Base-by-base conservation (phyloP, 2,329 filamentous ascomycete species). In the Clarireedia paspali region DNA sequence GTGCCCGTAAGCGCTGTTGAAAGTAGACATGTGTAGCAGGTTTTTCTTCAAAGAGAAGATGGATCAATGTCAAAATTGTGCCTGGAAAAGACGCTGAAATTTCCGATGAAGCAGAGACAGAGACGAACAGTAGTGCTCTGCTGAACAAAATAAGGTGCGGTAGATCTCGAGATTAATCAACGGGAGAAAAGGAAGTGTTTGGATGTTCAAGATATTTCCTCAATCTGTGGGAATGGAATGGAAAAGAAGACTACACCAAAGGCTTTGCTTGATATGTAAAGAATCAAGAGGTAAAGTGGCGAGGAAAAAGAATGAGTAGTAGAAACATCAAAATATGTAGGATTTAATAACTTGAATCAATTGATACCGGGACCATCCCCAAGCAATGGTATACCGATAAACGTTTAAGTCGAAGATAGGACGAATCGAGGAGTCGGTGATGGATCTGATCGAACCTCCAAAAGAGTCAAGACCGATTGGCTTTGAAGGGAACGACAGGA, bases 11-110 rank as follows among this genome's bases (percentile, higher is more conserved):
- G 44, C 27, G 26, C 36, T 44, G 36, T 48, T 57, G 20, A 57
- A 57, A 12, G 50, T 38, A 6, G 54, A 55, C 59, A 63, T 59
- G 10, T 50, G 52, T n/a, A 36, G 34, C 27, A 20, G 12, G 36
- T 20, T 12, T 50, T 23, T 34, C 27, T 14, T 17, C 48, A 52
- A 40, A n/a, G 30, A 42, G 23, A 26, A 34, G n/a, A 15, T 23
- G 15, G 17, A 23, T 14, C 40, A 44, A 24, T 47, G 27, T 55
- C 53, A 55, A 50, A 50, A 50, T 44, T 38, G 26, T 44, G 23
- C 26, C 44, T 36, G 50, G 38, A 45, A 50, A 45, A 50, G 20
- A 26, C 45, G 34, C 50, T 20, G 15, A 50, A 17, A 26, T 45
- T 26, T 9, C 17, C 4, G 40, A 23, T 12, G 40, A 12, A 44